phyloP scores from a whole-genome alignment of 2,329 filamentous ascomycete genomes.

The Fusarium nelsonii region DNA sequence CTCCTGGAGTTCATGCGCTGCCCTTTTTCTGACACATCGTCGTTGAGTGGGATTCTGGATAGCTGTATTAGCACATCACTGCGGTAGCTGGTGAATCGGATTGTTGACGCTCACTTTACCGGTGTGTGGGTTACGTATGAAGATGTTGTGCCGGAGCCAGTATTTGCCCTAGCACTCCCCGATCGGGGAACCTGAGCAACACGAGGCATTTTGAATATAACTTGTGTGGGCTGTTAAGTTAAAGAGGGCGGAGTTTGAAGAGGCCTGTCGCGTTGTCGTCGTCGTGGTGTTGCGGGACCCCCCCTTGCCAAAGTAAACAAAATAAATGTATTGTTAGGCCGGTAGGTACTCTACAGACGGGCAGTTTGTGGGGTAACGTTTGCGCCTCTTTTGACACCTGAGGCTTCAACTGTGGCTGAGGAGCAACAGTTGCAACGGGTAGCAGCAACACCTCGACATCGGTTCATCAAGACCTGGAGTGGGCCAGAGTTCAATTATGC shows the following conservation, averaged over 20 bases:
- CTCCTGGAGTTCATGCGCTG: constrained; percentile 88
- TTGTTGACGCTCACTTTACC: constrained; percentile 61
- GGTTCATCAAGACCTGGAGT: no score
- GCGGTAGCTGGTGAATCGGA: constrained; percentile 20
- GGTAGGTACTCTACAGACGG: constrained; percentile 3
- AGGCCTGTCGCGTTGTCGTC: constrained; percentile 47
- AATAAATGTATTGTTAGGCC: constrained; percentile 42
- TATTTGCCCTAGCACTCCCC: constrained; percentile 61
- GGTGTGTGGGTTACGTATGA: constrained; percentile 70
- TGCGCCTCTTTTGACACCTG: constrained; percentile 27
- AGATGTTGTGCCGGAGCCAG: constrained; percentile 61
- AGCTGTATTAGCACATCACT: constrained; percentile 28
- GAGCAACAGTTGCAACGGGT: not conserved
- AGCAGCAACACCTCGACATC: no score
- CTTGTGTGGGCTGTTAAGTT: constrained; percentile 34
- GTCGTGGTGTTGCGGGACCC: constrained; percentile 46
- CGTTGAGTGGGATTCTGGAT: constrained; percentile 89
- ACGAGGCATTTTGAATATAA: constrained; percentile 65
- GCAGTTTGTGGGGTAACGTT: constrained; percentile 34
- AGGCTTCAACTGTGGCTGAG: constrained; percentile 37
- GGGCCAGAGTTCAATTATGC: no score
- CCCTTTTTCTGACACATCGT: constrained; percentile 93
- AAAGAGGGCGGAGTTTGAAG: constrained; percentile 35
- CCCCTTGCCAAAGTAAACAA: constrained; percentile 49
- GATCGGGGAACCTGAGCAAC: constrained; percentile 67